phyloP scores from a whole-genome alignment of 1,284 basidiomycete species.

The Ustilago trichophora region DNA sequence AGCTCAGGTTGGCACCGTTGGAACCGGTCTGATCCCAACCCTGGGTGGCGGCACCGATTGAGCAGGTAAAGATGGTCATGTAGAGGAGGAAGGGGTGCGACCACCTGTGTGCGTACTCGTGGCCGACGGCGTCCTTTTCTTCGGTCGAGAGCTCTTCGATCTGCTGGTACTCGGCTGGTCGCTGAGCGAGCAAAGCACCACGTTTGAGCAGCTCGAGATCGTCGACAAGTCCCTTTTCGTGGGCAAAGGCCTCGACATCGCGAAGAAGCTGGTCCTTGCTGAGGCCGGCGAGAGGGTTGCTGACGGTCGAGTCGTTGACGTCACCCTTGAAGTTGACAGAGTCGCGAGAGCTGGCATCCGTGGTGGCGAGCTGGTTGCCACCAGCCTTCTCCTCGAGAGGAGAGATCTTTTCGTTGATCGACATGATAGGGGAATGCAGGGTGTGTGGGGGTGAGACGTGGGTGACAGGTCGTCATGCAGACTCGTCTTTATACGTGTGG shows the following conservation, averaged over 20 bases:
- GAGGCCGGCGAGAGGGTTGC: slow-evolving; percentile 39
- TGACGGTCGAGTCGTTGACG: slow-evolving; percentile 7
- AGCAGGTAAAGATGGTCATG: slow-evolving; percentile 73
- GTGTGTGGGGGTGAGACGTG: too few species aligned
- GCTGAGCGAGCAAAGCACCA: slow-evolving; percentile 62
- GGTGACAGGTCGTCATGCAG: too few species aligned
- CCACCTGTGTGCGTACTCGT: slow-evolving; percentile 74
- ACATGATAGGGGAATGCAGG: slow-evolving; percentile 10
- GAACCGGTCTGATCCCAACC: slow-evolving; percentile 78
- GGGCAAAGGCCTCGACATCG: slow-evolving; percentile 58
- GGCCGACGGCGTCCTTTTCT: slow-evolving; percentile 70
- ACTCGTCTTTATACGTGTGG: too few species aligned
- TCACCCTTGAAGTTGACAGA: slow-evolving; percentile 8
- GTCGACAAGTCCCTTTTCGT: slow-evolving; percentile 51
- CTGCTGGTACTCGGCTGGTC: slow-evolving; percentile 69
- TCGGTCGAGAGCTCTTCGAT: slow-evolving; percentile 72
- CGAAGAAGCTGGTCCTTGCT: slow-evolving; percentile 26
- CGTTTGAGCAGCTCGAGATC: slow-evolving; percentile 52
- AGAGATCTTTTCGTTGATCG: slow-evolving; percentile 22
- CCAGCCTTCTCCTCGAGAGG: slow-evolving; percentile 21
- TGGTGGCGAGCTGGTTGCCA: slow-evolving; percentile 15
- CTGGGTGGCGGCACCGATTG: slow-evolving; percentile 76
- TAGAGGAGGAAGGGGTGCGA: slow-evolving; percentile 71
- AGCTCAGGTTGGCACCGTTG: slow-evolving; percentile 72
- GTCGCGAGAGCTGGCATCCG: slow-evolving; percentile 34